These are phyloP conservation scores for Sphaerostilbella broomeana DNA, from an alignment of 2,329 filamentous ascomycete genomes.

Conservation along the genomic window DNA sequence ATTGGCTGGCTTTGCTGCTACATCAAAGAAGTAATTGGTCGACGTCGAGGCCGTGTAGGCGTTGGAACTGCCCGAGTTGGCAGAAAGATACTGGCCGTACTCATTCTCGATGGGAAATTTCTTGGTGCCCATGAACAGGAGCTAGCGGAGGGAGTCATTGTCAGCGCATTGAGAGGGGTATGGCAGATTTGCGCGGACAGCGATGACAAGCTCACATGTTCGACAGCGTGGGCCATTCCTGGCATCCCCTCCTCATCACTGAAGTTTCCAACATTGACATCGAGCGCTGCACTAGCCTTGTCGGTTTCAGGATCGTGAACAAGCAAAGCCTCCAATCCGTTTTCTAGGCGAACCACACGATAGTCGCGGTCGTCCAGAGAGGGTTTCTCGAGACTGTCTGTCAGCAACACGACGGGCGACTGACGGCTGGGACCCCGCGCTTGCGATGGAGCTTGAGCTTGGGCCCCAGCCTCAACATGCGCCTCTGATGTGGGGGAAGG, in stretches of 20 bases:
- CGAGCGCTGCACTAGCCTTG: constrained; percentile 91
- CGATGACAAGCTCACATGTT: constrained; percentile 58
- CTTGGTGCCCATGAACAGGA: constrained; percentile 97
- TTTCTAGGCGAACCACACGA: constrained; percentile 75
- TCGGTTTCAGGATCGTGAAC: constrained; percentile 94
- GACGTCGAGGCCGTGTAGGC: constrained; percentile 90
- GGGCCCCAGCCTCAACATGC: constrained; percentile 10
- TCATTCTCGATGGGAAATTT: constrained; percentile 96
- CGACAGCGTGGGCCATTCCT: constrained; percentile 91
- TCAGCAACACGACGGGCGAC: constrained; percentile 38
- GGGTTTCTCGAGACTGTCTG: constrained; percentile 73
- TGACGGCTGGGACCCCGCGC: constrained; percentile 18
- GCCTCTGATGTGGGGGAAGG: constrained; percentile 11
- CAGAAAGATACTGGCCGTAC: constrained; percentile 86
- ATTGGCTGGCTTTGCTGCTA: constrained; percentile 70
- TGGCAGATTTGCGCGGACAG: too few relatives aligned
- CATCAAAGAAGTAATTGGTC: constrained; percentile 97
- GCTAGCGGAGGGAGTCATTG: constrained; percentile 29
- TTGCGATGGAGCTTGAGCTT: too few relatives aligned
- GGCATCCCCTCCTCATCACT: constrained; percentile 87
- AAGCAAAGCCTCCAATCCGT: constrained; percentile 82
- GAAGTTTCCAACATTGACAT: constrained; percentile 94
- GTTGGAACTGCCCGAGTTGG: constrained; percentile 87
- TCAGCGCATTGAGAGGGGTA: background rate
- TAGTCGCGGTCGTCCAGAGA: constrained; percentile 82